Percentiles rank a stretch among this genome's conserved stretches.
Evolutionary conservation across 768 basidiomycete genomes (phyloP).

Genomic region (Imleria badia): DNA sequence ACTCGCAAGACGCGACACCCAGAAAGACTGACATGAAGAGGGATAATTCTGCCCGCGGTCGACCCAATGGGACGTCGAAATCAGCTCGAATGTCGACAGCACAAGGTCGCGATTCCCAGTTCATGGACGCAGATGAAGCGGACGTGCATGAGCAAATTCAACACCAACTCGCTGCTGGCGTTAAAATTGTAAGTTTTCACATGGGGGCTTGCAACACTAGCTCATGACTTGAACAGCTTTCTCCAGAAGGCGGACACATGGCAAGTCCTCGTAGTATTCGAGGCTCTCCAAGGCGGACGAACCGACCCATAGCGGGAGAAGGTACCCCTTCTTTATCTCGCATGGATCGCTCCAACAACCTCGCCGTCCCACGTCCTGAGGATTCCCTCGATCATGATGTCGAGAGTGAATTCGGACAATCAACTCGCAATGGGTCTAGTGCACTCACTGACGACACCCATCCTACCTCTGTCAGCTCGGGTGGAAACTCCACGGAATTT

Average conservation of each 20-base stretch:
- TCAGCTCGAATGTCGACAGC: conserved; percentile 39
- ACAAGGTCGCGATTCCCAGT: conserved; percentile 68
- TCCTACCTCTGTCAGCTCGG: conserved; percentile 56
- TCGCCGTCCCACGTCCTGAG: conserved; percentile 44
- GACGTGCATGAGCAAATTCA: conserved; percentile 86
- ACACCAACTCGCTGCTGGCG: conserved; percentile 75
- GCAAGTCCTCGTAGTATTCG: conserved; percentile 69
- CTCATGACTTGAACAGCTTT: conserved; percentile 48
- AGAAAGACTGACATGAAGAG: conserved; percentile 50
- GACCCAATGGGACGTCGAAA: conserved; percentile 26
- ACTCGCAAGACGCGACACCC: conserved; percentile 57
- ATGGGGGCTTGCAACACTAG: not conserved
- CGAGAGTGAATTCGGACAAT: conserved; percentile 57
- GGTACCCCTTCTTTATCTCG: conserved; percentile 42
- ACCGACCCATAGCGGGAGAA: conserved; percentile 31
- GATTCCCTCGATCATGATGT: conserved; percentile 48
- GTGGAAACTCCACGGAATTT: conserved; percentile 38
- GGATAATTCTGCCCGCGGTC: conserved; percentile 32
- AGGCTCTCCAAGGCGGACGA: conserved; percentile 62
- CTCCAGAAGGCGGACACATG: conserved; percentile 55
- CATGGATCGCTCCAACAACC: conserved; percentile 41
- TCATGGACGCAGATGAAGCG: conserved; percentile 87
- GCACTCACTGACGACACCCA: conserved; percentile 51
- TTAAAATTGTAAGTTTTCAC: conserved; percentile 54
- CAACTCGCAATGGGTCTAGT: conserved; percentile 33